Conservation (phyloP, 495 filamentous ascomycete species). For the Ascodesmis nigricans region DNA sequence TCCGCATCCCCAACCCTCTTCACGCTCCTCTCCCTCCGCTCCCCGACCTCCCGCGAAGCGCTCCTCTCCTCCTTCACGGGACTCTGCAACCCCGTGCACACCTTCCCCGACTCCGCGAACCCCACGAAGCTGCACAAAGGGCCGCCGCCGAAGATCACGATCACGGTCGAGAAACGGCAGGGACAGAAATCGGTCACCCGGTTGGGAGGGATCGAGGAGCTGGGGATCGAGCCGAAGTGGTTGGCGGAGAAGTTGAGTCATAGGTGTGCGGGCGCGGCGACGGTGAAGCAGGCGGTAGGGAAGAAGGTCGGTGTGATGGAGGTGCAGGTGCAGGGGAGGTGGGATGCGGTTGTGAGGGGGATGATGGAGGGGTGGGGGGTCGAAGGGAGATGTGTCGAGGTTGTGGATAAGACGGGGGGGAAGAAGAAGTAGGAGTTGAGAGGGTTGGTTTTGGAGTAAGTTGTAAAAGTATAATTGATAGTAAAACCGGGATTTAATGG, state of each 20-base stretch:
- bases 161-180: slow-evolving; percentile 41
- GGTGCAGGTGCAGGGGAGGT: slow-evolving; percentile 48
- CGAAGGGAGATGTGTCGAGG: slow-evolving; percentile 33
- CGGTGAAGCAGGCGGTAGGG: slow-evolving; percentile 38
- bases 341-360: slow-evolving; percentile 36
- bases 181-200: slow-evolving; percentile 49
- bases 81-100: slow-evolving; percentile 36
- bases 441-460: not conserved
- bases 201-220: slow-evolving; percentile 38
- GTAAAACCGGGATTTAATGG: too few species aligned
- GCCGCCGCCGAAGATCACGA: slow-evolving; percentile 33
- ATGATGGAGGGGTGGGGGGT: slow-evolving; percentile 41
- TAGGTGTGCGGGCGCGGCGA: slow-evolving; percentile 48
- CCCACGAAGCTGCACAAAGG: slow-evolving; percentile 54
- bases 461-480: not conserved
- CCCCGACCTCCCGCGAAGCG: too few species aligned
- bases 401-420: slow-evolving; percentile 49
- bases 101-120: slow-evolving; percentile 23
- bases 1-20: slow-evolving; percentile 37
- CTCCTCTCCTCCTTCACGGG: slow-evolving; percentile 31
- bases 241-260: slow-evolving; percentile 50
- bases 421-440: slow-evolving; percentile 43
- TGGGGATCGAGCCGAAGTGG: slow-evolving; percentile 35
- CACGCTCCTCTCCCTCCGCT: slow-evolving; percentile 41
- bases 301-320: slow-evolving; percentile 46